These are phyloP conservation scores for Lentinula lateritia DNA, from an alignment of 768 basidiomycete genomes.

Conservation along the genomic window DNA sequence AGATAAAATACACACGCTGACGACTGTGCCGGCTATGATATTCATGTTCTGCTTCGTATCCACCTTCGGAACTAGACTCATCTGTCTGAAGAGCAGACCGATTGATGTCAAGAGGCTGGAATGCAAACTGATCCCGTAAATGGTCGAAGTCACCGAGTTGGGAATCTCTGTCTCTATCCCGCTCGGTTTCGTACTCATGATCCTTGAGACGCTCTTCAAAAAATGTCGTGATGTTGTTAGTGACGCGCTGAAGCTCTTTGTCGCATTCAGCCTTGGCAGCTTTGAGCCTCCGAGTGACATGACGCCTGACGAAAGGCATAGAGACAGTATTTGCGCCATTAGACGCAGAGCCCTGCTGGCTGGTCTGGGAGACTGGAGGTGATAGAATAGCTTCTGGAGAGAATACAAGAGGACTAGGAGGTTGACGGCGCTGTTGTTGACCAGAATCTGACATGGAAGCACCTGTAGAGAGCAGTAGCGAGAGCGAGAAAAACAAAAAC, in stretches of 20 bases:
- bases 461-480: background rate
- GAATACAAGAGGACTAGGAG: slow-evolving; percentile 80
- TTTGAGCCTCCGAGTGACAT: slow-evolving; percentile 89
- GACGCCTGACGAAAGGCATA: slow-evolving; percentile 89
- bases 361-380: slow-evolving; percentile 40
- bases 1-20: slow-evolving; percentile 58
- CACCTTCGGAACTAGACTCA: slow-evolving; percentile 75
- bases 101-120: slow-evolving; percentile 49
- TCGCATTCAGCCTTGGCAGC: slow-evolving; percentile 96
- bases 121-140: slow-evolving; percentile 57
- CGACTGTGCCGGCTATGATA: slow-evolving; percentile 56
- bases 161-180: slow-evolving; percentile 55
- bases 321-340: slow-evolving; percentile 74
- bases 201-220: slow-evolving; percentile 89
- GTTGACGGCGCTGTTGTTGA: slow-evolving; percentile 46
- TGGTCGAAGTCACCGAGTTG: slow-evolving; percentile 49
- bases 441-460: slow-evolving; percentile 43
- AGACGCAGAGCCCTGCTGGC: slow-evolving; percentile 32
- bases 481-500: slow-evolving; percentile 1
- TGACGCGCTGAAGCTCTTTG: slow-evolving; percentile 91
- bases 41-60: slow-evolving; percentile 76
- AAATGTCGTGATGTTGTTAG: slow-evolving; percentile 89
- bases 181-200: slow-evolving; percentile 65
- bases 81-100: slow-evolving; percentile 54
- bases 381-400: slow-evolving; percentile 60